Percentiles rank a stretch among this genome's conserved stretches.
These are phyloP conservation scores for Stereocaulon alpinum DNA, from an alignment of 495 filamentous ascomycete species.

Conservation along the genomic window DNA sequence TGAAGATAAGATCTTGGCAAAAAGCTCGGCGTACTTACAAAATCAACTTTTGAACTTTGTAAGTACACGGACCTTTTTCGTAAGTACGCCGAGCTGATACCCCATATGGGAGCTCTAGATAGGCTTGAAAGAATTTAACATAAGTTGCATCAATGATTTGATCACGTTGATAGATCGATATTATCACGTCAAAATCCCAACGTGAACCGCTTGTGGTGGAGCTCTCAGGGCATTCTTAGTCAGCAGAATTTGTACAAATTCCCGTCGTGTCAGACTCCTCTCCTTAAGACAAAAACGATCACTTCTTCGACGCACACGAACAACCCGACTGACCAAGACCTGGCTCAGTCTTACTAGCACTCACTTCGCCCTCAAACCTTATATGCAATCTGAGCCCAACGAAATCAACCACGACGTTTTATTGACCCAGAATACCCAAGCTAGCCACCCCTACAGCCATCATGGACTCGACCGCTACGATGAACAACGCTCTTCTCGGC, in stretches of 20 bases:
- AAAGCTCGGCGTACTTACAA: too few relatives aligned
- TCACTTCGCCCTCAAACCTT: slow-evolving; percentile 42
- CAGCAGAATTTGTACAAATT: not conserved
- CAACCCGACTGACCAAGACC: slow-evolving; percentile 30
- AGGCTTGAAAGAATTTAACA: not conserved
- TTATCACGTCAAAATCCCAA: too few relatives aligned
- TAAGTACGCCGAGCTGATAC: too few relatives aligned
- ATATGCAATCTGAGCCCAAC: slow-evolving; percentile 82
- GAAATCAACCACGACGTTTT: slow-evolving; percentile 47
- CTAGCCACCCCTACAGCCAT: slow-evolving; percentile 45
- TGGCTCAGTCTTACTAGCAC: slow-evolving; percentile 57
- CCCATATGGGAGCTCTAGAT: slow-evolving; percentile 37
- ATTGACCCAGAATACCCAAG: slow-evolving; percentile 34
- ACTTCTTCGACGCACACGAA: not conserved
- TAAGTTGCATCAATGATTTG: not conserved
- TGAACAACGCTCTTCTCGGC: slow-evolving; percentile 28
- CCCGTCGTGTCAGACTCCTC: not conserved
- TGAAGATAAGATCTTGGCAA: too few relatives aligned
- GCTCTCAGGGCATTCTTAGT: not conserved
- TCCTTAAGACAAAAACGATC: not conserved
- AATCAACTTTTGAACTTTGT: too few relatives aligned
- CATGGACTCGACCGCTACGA: slow-evolving; percentile 58
- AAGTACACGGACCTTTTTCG: too few relatives aligned
- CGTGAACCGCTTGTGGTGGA: too few relatives aligned
- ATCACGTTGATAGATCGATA: too few relatives aligned